Evolutionary conservation across 108 stramenopile species (phyloP), one percentile per base, ranked within the genome.

Genomic region (Cylindrotheca closterium): DNA sequence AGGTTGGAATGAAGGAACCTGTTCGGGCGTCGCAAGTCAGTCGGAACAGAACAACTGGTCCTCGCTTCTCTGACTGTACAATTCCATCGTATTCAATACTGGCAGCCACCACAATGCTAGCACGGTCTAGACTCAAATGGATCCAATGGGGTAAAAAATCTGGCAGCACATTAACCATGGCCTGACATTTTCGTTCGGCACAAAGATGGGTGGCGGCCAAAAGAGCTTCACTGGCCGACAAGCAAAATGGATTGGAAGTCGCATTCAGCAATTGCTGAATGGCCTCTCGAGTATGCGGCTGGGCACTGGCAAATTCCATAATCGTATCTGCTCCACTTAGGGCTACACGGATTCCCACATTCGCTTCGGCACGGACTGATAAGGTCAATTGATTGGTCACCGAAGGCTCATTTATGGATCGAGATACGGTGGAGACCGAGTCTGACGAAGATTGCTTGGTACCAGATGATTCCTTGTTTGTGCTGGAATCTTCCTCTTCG

Each of bases 181-280:
- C 88, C 21, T 68, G 53, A 65, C 93, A 92, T 68, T 85, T 78
- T 15, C 83, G 78, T 73, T 92, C 86, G 18, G 90, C 88, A 67
- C 87, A 94, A 2, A 94, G 63, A 15, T 75, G 71, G 17, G 90
- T 86, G 1, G 93, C 93, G 3, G 93, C 87, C 55, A 94, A 58
- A 0, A 94, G 67, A 7, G 93, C 93, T 60, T 90, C 86, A 56
- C 87, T 88, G 62, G 84, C 89, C 22, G 88, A 89, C 24, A 94
- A 51, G 4, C 79, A 65, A 69, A 94, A 94, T 23, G 93, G 93
- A 68, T 87, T 82, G 26, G 87, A 83, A 22, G 86, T 78, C 3
- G 93, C 85, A 19, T 87, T 87, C 15, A 94, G 19, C 25, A 94
- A 57, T 61, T 85, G 79, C 29, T 62, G 63, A 32, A 79, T 66